Evolutionary conservation across 768 basidiomycete species (phyloP), one percentile per base, ranked within the genome.

Genomic region (Epithele typhae): DNA sequence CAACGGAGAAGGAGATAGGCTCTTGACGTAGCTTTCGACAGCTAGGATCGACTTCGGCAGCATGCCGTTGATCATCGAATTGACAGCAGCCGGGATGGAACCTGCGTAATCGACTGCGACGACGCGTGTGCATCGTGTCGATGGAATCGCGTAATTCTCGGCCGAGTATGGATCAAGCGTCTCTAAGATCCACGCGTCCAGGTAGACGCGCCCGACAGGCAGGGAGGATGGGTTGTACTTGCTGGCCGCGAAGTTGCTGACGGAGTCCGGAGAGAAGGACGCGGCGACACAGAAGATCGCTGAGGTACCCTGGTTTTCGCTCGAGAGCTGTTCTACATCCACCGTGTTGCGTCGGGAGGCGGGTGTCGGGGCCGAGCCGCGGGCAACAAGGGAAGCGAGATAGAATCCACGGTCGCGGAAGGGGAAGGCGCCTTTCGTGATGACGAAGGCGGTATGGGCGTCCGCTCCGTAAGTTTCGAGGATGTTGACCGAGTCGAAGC

Each of bases 151-250:
- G 60, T 92, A 95, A 53, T 91, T 92, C 65, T 95, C 92, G 50
- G 84, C 84, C 19, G 91, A 87, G 55, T 97, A 97, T 0, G 94
- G 93, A 60, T 98, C 95, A 38, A 98, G 77, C 3, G 95, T 97
- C 70, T 99, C 93, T 57, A 96, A 67, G 25, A 95, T 82, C 96
- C 96, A 99, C 2, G 88, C 95, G 58, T 97, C 93, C 5, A 99
- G 68, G 54, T 88, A 83, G 25, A 92, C 72, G 12, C 87, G 80
- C 2, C 92, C 95, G 14, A 89, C 71, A 0, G 91, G 89, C 8
- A 91, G 74, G 1, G 48, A 58, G 43, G 79, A 78, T 0, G 90
- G 72, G 63, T 98, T 97, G 64, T 88, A 86, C 61, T 89, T 92
- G 6, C 66, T 60, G 2, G 75, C 36, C 18, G 77, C 72, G 59